Conservation (phyloP, 2,329 filamentous ascomycete species). For the Mycogone perniciosa region DNA sequence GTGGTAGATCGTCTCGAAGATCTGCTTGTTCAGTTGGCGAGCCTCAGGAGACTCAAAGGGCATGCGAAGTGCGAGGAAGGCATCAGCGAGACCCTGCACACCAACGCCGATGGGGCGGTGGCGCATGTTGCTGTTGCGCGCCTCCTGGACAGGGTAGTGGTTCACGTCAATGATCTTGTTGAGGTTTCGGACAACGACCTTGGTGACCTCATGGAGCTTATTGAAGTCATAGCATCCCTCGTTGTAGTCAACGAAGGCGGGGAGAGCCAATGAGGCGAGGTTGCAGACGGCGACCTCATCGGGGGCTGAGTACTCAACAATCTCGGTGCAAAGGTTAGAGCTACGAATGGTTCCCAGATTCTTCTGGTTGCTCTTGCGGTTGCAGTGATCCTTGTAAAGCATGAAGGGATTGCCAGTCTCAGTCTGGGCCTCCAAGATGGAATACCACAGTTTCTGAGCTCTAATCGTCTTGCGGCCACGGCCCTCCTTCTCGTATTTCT, state of each 20-base stretch:
- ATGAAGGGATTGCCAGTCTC: slow-evolving; percentile 99
- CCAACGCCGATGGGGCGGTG: slow-evolving; percentile 94
- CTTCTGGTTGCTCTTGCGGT: slow-evolving; percentile 99
- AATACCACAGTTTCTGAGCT: slow-evolving; percentile 99
- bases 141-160: slow-evolving; percentile 95
- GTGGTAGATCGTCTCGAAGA: slow-evolving; percentile 99
- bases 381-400: slow-evolving; percentile 98
- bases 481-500: slow-evolving; percentile 83
- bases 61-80: slow-evolving; percentile 92
- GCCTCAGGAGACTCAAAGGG: slow-evolving; percentile 96
- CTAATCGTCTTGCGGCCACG: slow-evolving; percentile 86
- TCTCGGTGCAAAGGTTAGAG: slow-evolving; percentile 98
- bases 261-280: slow-evolving; percentile 86
- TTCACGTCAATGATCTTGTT: slow-evolving; percentile 99
- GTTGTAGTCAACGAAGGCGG: slow-evolving; percentile 82
- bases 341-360: slow-evolving; percentile 97
- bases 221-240: slow-evolving; percentile 87
- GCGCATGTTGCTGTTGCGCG: slow-evolving; percentile 92
- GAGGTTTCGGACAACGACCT: slow-evolving; percentile 88
- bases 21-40: slow-evolving; percentile 90
- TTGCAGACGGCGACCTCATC: slow-evolving; percentile 99
- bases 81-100: slow-evolving; percentile 96
- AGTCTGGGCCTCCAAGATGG: slow-evolving; percentile 94
- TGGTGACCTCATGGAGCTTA: slow-evolving; percentile 90
- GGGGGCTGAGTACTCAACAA: slow-evolving; percentile 92